phyloP scores from a whole-genome alignment of 805 yeast species.

The Tetrapisispora iriomotensis region DNA sequence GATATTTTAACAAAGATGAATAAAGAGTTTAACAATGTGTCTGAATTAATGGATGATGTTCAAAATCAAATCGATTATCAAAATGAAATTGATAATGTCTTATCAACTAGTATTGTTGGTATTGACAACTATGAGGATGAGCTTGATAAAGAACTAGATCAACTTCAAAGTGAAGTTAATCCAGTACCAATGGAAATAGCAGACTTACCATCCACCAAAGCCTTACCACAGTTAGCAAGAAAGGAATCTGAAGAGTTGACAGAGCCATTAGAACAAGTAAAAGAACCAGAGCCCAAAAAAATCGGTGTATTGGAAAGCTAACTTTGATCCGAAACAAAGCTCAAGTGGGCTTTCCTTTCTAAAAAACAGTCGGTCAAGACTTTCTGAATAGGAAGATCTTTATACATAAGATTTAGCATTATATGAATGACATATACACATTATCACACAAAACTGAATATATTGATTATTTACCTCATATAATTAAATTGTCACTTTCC shows the following conservation, averaged over 20 bases:
- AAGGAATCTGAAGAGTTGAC: background rate
- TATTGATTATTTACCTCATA: no score
- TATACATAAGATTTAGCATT: no score
- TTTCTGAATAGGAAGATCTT: no score
- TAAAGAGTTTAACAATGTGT: slow-evolving; percentile 71
- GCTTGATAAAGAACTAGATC: slow-evolving; percentile 53
- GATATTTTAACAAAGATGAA: slow-evolving; percentile 65
- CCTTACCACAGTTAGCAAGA: background rate
- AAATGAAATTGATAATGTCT: slow-evolving; percentile 52
- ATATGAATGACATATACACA: no score
- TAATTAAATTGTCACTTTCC: no score
- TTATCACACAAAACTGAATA: no score
- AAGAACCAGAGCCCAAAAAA: background rate
- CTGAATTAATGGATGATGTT: slow-evolving; percentile 70
- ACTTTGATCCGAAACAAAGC: no score
- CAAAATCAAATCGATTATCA: slow-evolving; percentile 76
- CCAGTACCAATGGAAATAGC: background rate
- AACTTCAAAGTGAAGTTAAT: slow-evolving; percentile 30
- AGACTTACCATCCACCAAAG: background rate
- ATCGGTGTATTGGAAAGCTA: background rate
- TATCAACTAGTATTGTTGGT: slow-evolving; percentile 32
- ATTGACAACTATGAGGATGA: slow-evolving; percentile 39
- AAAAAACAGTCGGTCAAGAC: no score
- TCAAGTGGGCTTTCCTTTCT: no score
- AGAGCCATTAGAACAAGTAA: background rate